Conservation (phyloP, 2,329 filamentous ascomycete species). For the Trichoderma atrobrunneum region DNA sequence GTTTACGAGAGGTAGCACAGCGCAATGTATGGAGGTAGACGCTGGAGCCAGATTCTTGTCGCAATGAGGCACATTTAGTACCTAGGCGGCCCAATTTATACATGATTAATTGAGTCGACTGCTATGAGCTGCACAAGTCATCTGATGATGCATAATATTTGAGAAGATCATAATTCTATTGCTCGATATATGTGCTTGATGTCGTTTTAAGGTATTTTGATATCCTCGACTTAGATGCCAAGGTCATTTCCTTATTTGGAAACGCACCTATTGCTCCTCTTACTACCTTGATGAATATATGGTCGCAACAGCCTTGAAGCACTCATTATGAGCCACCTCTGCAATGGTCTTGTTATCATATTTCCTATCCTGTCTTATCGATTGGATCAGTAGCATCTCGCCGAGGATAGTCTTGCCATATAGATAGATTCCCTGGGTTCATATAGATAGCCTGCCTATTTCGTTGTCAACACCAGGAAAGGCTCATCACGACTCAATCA, state of each 20-base stretch:
- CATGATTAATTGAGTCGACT: too few relatives aligned
- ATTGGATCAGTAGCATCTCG: neutral
- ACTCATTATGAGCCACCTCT: neutral
- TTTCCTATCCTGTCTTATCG: neutral
- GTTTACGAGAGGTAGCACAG: neutral
- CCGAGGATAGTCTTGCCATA: neutral
- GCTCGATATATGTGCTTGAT: too few relatives aligned
- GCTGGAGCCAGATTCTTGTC: neutral
- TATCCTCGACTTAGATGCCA: too few relatives aligned
- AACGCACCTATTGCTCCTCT: too few relatives aligned
- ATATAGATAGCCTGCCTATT: neutral
- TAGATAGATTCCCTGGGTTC: neutral
- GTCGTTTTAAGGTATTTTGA: too few relatives aligned
- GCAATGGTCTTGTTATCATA: neutral
- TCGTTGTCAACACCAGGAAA: neutral
- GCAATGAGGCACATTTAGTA: neutral
- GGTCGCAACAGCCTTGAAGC: neutral
- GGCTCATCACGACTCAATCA: neutral
- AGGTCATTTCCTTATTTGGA: too few relatives aligned
- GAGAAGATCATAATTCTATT: too few relatives aligned
- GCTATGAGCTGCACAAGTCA: too few relatives aligned
- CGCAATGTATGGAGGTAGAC: neutral
- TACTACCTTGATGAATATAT: neutral
- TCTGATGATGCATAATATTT: too few relatives aligned
- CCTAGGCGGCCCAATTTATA: too few relatives aligned